Evolutionary conservation across 1,139 yeast species (phyloP).

Genomic region (Komagataea norvegica): DNA sequence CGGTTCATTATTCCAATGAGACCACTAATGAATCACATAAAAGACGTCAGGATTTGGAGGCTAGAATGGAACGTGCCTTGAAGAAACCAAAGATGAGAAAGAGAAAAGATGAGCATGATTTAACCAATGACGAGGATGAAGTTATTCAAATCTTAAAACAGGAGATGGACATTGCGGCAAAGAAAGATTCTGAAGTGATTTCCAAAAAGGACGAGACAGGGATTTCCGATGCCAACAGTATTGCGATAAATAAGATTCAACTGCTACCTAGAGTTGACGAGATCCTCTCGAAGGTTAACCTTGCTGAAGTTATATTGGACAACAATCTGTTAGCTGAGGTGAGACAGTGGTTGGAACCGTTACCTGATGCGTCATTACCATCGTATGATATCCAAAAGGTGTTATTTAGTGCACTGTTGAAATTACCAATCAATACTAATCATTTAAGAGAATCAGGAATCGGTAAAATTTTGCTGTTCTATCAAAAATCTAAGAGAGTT

Average conservation of each 20-base stretch:
- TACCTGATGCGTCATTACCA: slow-evolving; percentile 96
- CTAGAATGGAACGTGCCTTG: slow-evolving; percentile 70
- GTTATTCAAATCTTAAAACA: slow-evolving; percentile 75
- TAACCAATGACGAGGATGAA: slow-evolving; percentile 94
- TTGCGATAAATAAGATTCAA: slow-evolving; percentile 84
- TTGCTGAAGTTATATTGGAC: slow-evolving; percentile 90
- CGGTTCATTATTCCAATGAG: slow-evolving; percentile 30
- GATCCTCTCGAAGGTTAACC: slow-evolving; percentile 72
- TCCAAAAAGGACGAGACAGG: slow-evolving; percentile 9
- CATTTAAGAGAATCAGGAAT: slow-evolving; percentile 92
- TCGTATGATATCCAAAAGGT: slow-evolving; percentile 94
- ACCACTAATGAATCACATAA: slow-evolving; percentile 33
- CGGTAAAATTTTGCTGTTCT: slow-evolving; percentile 91
- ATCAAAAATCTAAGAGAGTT: slow-evolving; percentile 86
- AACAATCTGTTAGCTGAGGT: slow-evolving; percentile 91
- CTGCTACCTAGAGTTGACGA: slow-evolving; percentile 74
- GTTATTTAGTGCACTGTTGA: slow-evolving; percentile 65
- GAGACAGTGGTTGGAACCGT: slow-evolving; percentile 95
- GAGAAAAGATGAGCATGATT: slow-evolving; percentile 81
- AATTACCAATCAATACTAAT: slow-evolving; percentile 89
- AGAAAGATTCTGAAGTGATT: slow-evolving; percentile 81
- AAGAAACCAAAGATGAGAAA: slow-evolving; percentile 56
- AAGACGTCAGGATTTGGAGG: slow-evolving; percentile 76
- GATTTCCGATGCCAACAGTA: slow-evolving; percentile 39
- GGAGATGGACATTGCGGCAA: slow-evolving; percentile 91